Conservation (phyloP, 176 grass and related monocot species). For the Aegilops umbellulata region DNA sequence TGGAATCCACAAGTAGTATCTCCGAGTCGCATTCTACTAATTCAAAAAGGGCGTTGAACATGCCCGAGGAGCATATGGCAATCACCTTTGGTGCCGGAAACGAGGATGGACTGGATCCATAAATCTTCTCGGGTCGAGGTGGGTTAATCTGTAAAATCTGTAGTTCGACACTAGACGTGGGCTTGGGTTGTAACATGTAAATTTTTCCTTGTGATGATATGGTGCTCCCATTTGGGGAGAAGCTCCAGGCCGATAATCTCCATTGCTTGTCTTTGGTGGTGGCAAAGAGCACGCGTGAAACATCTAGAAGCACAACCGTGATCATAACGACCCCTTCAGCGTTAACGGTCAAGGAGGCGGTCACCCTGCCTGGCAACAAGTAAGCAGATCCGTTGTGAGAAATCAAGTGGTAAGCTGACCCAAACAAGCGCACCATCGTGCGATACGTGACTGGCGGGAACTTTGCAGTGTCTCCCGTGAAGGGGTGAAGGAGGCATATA, state of each 20-base stretch:
- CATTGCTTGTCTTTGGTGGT: background rate
- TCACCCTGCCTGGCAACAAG: background rate
- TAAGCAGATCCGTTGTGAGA: background rate
- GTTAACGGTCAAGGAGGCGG: background rate
- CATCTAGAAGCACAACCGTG: no score
- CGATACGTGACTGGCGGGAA: background rate
- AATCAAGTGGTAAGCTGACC: background rate
- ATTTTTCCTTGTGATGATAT: background rate
- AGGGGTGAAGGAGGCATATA: background rate
- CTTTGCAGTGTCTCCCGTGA: background rate
- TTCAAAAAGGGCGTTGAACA: no score
- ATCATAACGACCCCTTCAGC: background rate
- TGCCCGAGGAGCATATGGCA: background rate
- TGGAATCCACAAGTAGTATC: background rate
- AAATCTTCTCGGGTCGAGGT: background rate
- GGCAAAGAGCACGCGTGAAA: background rate
- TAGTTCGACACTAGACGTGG: background rate
- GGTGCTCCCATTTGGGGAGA: background rate
- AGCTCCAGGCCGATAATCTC: background rate
- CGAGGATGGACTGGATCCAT: background rate
- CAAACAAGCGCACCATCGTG: no score
- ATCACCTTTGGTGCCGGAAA: background rate
- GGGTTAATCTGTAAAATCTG: background rate
- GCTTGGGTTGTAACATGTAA: background rate
- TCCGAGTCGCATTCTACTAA: background rate